These are phyloP conservation scores for Pharnaceum exiguum DNA, from an alignment of 148 eudicot species.

Conservation along the genomic window DNA sequence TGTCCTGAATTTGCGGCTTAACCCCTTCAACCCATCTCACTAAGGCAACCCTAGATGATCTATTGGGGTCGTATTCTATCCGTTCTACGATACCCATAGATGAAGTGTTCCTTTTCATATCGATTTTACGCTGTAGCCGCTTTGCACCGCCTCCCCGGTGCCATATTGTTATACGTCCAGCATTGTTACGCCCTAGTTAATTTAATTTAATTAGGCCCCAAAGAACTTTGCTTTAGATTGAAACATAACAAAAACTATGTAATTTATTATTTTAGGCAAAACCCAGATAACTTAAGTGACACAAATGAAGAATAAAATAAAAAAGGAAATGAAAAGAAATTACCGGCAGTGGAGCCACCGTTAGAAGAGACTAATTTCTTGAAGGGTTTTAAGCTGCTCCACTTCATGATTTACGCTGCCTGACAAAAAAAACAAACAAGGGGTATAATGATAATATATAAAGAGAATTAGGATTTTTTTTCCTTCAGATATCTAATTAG, in stretches of 20 bases:
- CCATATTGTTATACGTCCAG: slow-evolving; percentile 37
- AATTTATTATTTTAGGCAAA: too few species aligned
- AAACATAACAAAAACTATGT: too few species aligned
- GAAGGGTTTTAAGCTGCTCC: slow-evolving; percentile 29
- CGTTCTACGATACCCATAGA: slow-evolving; percentile 39
- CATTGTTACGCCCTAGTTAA: slow-evolving; percentile 29
- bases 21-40: slow-evolving; percentile 45
- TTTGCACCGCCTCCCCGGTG: slow-evolving; percentile 52
- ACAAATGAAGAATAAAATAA: background rate
- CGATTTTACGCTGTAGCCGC: slow-evolving; percentile 32
- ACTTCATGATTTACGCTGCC: slow-evolving; percentile 15
- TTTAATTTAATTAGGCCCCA: slow-evolving; percentile 6
- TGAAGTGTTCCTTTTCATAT: slow-evolving; percentile 34
- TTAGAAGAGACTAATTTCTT: slow-evolving; percentile 23
- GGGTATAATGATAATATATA: background rate
- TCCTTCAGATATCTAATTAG: too few species aligned
- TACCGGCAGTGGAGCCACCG: slow-evolving; percentile 34
- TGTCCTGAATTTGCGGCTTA: slow-evolving; percentile 16
- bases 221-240: too few species aligned
- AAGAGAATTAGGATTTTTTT: background rate
- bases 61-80: slow-evolving; percentile 33
- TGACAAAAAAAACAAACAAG: background rate
- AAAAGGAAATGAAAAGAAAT: background rate
- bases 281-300: too few species aligned
- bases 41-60: slow-evolving; percentile 37